phyloP scores from a whole-genome alignment of 139 green algal genomes.

The Eudorina sp. region DNA sequence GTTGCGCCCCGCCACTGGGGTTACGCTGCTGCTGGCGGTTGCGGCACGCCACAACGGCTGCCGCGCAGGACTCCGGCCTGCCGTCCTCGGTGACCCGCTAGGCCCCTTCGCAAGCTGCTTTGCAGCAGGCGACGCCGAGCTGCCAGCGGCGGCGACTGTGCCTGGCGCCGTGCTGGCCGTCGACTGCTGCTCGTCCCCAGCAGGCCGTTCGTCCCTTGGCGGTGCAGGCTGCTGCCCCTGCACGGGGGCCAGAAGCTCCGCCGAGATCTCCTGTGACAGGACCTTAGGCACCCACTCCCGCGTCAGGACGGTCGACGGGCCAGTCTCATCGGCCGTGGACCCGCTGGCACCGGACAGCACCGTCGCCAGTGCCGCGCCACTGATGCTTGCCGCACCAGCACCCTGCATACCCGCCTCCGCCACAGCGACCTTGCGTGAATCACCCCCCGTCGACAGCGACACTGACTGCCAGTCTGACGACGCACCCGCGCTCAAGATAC shows the following conservation, averaged over 20 bases:
- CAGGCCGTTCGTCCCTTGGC: not conserved
- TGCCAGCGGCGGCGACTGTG: not conserved
- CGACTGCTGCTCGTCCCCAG: not conserved
- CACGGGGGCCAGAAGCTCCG: not conserved
- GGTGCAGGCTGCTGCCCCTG: not conserved
- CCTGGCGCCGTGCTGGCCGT: not conserved
- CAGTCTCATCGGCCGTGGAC: not conserved
- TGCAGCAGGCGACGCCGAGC: not conserved
- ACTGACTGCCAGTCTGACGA: not conserved
- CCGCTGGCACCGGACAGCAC: not conserved
- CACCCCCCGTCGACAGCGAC: not conserved
- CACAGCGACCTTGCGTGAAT: not conserved
- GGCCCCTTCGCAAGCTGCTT: too few relatives aligned
- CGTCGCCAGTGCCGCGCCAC: not conserved
- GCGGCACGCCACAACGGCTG: not conserved
- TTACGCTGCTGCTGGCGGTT: conserved; percentile 4
- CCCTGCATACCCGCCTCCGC: not conserved
- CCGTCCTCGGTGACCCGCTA: too few relatives aligned
- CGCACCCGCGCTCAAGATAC: not conserved
- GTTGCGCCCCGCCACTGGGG: too few relatives aligned
- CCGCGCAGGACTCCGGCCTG: too few relatives aligned
- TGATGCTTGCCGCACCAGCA: not conserved
- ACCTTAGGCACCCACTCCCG: not conserved
- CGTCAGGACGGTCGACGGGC: not conserved
- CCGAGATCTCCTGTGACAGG: not conserved